phyloP scores from a whole-genome alignment of 805 yeast genomes.

The Saturnispora dispora region DNA sequence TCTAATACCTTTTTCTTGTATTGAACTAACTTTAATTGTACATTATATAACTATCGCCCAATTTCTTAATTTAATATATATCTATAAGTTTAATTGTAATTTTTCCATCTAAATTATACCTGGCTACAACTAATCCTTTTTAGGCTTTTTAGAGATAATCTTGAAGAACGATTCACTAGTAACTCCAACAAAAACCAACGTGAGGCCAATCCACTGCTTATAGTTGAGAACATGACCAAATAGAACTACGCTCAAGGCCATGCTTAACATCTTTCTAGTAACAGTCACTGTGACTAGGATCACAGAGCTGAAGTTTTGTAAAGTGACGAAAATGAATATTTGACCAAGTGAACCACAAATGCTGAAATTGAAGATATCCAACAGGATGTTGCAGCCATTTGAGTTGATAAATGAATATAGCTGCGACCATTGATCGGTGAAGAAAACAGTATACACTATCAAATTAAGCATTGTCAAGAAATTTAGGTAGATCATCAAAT shows the following conservation, averaged over 20 bases:
- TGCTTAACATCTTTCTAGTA: slow-evolving; percentile 91
- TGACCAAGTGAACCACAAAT: slow-evolving; percentile 87
- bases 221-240: slow-evolving; percentile 66
- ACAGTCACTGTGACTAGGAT: slow-evolving; percentile 88
- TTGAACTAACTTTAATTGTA: not conserved
- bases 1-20: not conserved
- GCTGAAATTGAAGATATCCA: slow-evolving; percentile 59
- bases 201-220: slow-evolving; percentile 73
- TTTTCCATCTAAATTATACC: not conserved
- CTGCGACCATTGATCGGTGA: slow-evolving; percentile 43
- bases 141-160: slow-evolving; percentile 8
- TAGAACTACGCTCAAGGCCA: slow-evolving; percentile 78
- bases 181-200: slow-evolving; percentile 77
- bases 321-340: slow-evolving; percentile 78
- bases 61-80: not conserved
- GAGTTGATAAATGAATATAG: slow-evolving; percentile 37
- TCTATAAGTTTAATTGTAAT: not conserved
- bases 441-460: slow-evolving; percentile 35
- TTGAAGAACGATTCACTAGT: slow-evolving; percentile 64
- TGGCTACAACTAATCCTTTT: not conserved
- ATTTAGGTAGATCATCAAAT: slow-evolving; percentile 68
- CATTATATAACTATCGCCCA: not conserved
- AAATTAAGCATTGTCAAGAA: slow-evolving; percentile 39
- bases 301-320: slow-evolving; percentile 79
- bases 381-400: slow-evolving; percentile 44